These are phyloP conservation scores for Rubia peregrina DNA, from an alignment of 305 asterid genomes.

Conservation along the genomic window DNA sequence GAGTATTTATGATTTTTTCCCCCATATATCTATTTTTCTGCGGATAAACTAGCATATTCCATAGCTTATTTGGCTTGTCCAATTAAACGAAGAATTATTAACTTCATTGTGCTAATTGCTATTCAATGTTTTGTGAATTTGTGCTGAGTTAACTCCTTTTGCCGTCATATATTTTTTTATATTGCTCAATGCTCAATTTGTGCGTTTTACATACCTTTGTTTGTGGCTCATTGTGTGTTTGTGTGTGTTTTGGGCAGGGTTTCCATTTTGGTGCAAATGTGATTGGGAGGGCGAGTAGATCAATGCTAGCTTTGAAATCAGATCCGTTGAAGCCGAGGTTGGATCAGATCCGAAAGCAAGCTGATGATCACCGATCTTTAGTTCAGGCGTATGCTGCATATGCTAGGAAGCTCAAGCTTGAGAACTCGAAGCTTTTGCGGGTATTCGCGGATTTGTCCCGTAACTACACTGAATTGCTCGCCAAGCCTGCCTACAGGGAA, in stretches of 20 bases:
- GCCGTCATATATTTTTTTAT: not conserved
- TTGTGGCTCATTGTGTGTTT: not conserved
- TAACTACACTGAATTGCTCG: conserved; percentile 52
- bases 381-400: conserved; percentile 57
- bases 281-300: conserved; percentile 15
- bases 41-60: not conserved
- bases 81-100: not conserved
- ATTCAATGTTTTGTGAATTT: not conserved
- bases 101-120: not conserved
- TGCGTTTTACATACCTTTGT: not conserved
- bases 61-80: not conserved
- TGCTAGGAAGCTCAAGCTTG: conserved; percentile 75
- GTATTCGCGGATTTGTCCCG: conserved; percentile 59
- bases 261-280: conserved; percentile 20
- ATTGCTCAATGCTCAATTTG: not conserved
- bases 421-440: conserved; percentile 69
- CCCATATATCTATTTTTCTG: not conserved
- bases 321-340: conserved; percentile 62
- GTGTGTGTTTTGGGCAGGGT: conserved; percentile 29
- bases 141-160: not conserved
- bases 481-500: conserved; percentile 45
- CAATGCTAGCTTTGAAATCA: conserved; percentile 43
- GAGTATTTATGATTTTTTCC: not conserved
- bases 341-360: conserved; percentile 56
- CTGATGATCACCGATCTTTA: conserved; percentile 56